Conservation (phyloP, 768 basidiomycete species). For the Holtermannia corniformis region DNA sequence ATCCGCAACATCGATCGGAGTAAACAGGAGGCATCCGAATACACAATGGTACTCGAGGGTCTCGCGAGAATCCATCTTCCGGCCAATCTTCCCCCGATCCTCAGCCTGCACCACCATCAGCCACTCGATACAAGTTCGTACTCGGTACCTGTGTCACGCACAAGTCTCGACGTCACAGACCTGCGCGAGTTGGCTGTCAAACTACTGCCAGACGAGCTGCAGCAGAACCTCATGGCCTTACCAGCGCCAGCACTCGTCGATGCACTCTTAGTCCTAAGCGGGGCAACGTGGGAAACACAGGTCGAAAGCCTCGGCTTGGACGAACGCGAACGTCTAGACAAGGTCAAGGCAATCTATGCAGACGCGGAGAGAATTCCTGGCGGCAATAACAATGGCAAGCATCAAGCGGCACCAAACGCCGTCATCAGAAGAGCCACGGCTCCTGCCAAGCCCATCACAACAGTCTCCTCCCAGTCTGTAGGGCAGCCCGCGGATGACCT, state of each 20-base stretch:
- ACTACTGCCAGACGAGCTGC: background rate
- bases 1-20: background rate
- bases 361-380: background rate
- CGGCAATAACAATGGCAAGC: background rate
- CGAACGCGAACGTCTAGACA: background rate
- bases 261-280: background rate
- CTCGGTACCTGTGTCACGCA: background rate
- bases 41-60: background rate
- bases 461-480: background rate
- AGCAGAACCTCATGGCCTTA: background rate
- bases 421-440: too few relatives aligned
- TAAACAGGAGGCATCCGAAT: background rate
- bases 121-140: background rate
- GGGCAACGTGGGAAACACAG: background rate
- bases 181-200: background rate
- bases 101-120: background rate
- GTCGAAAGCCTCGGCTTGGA: background rate
- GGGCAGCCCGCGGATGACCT: constrained; percentile 32
- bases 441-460: background rate
- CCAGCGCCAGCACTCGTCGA: background rate
- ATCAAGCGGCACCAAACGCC: background rate
- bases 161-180: background rate
- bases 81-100: background rate
- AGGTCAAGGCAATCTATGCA: background rate
- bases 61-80: background rate